phyloP scores from a whole-genome alignment of 768 basidiomycete genomes.

The Kwoniella heveanensis region DNA sequence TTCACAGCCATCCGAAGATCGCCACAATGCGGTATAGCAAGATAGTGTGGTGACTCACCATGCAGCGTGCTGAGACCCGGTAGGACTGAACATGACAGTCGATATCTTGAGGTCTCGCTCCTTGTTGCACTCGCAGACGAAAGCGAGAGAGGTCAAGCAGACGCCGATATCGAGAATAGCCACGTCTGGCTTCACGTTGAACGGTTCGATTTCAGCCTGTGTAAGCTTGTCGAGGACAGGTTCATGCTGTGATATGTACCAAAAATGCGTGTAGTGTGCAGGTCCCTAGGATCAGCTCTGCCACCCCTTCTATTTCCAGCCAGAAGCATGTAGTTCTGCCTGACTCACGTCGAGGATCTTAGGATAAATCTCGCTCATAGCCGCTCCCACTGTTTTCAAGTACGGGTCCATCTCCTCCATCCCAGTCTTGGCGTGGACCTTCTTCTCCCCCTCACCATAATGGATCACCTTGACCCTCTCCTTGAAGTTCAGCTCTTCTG shows the following conservation, averaged over 20 bases:
- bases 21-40: too few species aligned
- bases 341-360: conserved; percentile 1
- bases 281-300: too few species aligned
- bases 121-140: not conserved
- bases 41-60: not conserved
- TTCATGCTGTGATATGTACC: not conserved
- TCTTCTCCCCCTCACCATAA: not conserved
- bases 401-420: not conserved
- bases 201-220: not conserved
- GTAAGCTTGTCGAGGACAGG: not conserved
- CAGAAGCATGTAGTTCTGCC: not conserved
- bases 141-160: not conserved
- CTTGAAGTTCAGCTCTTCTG: not conserved
- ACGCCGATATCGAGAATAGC: not conserved
- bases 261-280: not conserved
- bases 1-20: too few species aligned
- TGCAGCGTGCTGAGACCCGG: not conserved
- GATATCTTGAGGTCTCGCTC: not conserved
- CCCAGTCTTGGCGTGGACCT: not conserved
- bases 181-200: not conserved
- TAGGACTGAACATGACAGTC: not conserved
- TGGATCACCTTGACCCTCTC: conserved; percentile 1
- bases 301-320: too few species aligned
- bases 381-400: not conserved
- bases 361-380: not conserved